These are phyloP conservation scores for Pythium diclinum DNA, from an alignment of 352 stramenopile genomes.

Conservation along the genomic window DNA sequence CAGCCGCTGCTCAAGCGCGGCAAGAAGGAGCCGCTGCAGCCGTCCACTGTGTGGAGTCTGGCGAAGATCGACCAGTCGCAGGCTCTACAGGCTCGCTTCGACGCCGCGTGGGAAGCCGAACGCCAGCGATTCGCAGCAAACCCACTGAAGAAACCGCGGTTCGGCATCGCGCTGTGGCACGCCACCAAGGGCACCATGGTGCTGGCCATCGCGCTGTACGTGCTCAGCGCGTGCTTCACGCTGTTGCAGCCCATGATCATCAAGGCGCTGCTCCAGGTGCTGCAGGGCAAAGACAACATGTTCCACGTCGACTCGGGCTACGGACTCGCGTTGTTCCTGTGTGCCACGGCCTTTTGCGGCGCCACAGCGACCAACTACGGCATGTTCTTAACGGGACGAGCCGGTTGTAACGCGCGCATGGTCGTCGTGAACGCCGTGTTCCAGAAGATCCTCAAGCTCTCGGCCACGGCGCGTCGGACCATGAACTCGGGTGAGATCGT, in stretches of 20 bases:
- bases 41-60: slow-evolving; percentile 43
- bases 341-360: slow-evolving; percentile 33
- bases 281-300: slow-evolving; percentile 21
- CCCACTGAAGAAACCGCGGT: slow-evolving; percentile 25
- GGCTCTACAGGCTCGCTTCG: slow-evolving; percentile 40
- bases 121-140: neutral
- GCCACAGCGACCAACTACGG: slow-evolving; percentile 48
- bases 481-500: slow-evolving; percentile 58
- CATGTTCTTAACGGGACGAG: slow-evolving; percentile 45
- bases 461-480: slow-evolving; percentile 28
- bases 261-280: slow-evolving; percentile 51
- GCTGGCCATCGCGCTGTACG: slow-evolving; percentile 33
- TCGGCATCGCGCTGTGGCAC: slow-evolving; percentile 30
- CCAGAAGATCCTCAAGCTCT: slow-evolving; percentile 52
- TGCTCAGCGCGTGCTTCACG: slow-evolving; percentile 36
- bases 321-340: slow-evolving; percentile 37
- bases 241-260: slow-evolving; percentile 54
- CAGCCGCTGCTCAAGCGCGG: slow-evolving; percentile 39
- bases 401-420: slow-evolving; percentile 48
- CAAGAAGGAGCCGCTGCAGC: slow-evolving; percentile 33
- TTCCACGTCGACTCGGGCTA: slow-evolving; percentile 38
- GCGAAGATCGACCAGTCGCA: slow-evolving; percentile 39
- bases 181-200: slow-evolving; percentile 32
- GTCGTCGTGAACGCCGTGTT: slow-evolving; percentile 62
- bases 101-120: slow-evolving; percentile 31